These are phyloP conservation scores for Colletotrichum viniferum DNA, from an alignment of 2,329 filamentous ascomycete genomes.

Conservation along the genomic window DNA sequence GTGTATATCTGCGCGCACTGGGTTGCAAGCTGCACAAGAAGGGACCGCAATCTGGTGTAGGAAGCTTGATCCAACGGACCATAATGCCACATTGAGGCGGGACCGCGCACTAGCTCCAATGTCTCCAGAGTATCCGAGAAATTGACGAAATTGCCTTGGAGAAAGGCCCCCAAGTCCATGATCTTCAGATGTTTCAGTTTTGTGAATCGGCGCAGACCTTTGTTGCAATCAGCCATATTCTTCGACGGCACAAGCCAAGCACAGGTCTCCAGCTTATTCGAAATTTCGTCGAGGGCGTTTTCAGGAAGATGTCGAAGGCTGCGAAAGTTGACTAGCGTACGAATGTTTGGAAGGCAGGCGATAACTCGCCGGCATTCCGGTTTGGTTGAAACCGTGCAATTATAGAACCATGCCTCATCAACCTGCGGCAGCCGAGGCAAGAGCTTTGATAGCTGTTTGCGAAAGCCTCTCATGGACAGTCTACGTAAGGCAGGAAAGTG, in stretches of 20 bases:
- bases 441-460: neutral
- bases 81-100: neutral
- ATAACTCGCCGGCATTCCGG: neutral
- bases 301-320: neutral
- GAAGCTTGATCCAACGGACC: neutral
- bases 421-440: neutral
- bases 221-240: neutral
- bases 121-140: neutral
- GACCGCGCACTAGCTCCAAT: neutral
- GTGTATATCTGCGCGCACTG: neutral
- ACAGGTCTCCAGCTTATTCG: neutral
- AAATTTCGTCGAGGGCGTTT: neutral
- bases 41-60: neutral
- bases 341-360: neutral
- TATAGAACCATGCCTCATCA: neutral
- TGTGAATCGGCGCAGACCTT: neutral
- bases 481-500: neutral
- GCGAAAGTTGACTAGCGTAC: neutral
- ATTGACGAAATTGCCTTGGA: neutral
- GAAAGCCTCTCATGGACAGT: neutral
- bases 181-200: neutral
- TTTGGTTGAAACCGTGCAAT: neutral
- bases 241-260: neutral
- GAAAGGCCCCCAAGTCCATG: neutral
- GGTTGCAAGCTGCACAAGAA: neutral